Percentiles rank a stretch among this genome's conserved stretches.
Evolutionary conservation across 225 moss, liverwort and hornwort genomes (phyloP).

Genomic region (Climacium dendroides): DNA sequence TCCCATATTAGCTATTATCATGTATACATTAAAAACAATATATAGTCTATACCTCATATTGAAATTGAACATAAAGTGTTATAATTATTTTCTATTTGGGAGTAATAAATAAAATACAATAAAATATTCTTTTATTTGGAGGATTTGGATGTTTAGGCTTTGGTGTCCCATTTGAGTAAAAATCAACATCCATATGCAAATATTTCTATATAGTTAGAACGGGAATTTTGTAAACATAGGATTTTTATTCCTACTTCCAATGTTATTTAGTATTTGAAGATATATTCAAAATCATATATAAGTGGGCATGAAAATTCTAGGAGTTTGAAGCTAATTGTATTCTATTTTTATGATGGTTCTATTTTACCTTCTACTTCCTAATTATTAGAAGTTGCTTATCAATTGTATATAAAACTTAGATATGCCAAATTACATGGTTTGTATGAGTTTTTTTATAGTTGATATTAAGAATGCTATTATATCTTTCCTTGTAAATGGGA

Average conservation of each 20-base stretch:
- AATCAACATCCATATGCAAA: background rate
- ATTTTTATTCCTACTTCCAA: background rate
- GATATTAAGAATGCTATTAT: background rate
- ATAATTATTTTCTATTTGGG: background rate
- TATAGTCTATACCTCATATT: fast-evolving
- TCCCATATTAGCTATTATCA: background rate
- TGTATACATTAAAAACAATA: background rate
- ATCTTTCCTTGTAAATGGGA: background rate
- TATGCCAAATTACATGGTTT: background rate
- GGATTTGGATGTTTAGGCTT: too few relatives aligned
- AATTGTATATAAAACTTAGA: background rate
- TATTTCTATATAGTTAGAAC: background rate
- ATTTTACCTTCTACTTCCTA: background rate
- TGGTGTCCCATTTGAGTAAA: background rate
- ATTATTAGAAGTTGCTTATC: background rate
- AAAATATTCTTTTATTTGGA: fast-evolving
- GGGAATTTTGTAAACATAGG: background rate
- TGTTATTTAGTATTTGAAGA: background rate
- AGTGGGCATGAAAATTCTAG: background rate
- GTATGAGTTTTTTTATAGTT: background rate
- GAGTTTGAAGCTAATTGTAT: background rate
- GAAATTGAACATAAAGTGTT: too few relatives aligned
- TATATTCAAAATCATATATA: background rate
- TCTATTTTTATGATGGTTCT: background rate
- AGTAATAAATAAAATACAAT: too few relatives aligned